Evolutionary conservation across 768 basidiomycete species (phyloP).

Genomic region (Lyophyllum semitale): DNA sequence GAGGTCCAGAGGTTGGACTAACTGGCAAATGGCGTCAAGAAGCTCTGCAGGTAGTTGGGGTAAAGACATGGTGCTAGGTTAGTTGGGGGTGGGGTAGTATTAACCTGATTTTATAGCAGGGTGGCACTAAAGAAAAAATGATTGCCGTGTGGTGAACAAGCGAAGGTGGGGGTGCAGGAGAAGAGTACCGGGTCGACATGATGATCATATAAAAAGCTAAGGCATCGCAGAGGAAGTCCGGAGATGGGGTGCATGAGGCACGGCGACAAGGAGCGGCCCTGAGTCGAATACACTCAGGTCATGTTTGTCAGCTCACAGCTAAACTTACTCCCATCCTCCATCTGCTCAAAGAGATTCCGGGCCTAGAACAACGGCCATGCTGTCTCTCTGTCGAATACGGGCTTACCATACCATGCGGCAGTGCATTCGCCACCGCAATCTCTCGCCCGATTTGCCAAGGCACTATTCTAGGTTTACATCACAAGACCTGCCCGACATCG

Average conservation of each 20-base stretch:
- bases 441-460: slow-evolving; percentile 12
- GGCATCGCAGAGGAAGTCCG: slow-evolving; percentile 3
- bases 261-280: slow-evolving; percentile 16
- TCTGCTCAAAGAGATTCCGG: not conserved
- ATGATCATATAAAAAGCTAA: slow-evolving; percentile 25
- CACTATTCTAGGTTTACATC: slow-evolving; percentile 22
- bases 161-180: slow-evolving; percentile 11
- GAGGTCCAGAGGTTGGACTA: slow-evolving; percentile 38
- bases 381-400: slow-evolving; percentile 12
- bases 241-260: slow-evolving; percentile 21
- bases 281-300: slow-evolving; percentile 4
- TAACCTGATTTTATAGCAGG: slow-evolving; percentile 19
- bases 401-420: slow-evolving; percentile 5
- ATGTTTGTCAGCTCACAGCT: slow-evolving; percentile 8
- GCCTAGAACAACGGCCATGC: slow-evolving; percentile 6
- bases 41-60: slow-evolving; percentile 61
- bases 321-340: slow-evolving; percentile 3
- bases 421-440: slow-evolving; percentile 2
- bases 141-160: slow-evolving; percentile 36
- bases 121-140: slow-evolving; percentile 31
- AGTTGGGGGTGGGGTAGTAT: not conserved
- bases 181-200: slow-evolving; percentile 26
- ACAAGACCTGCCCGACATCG: slow-evolving; percentile 17
- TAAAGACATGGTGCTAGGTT: slow-evolving; percentile 40
- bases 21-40: slow-evolving; percentile 49